Percentiles rank a stretch among this genome's conserved stretches.
phyloP scores from a whole-genome alignment of 2,329 filamentous ascomycete genomes.

The Zymoseptoria passerinii region DNA sequence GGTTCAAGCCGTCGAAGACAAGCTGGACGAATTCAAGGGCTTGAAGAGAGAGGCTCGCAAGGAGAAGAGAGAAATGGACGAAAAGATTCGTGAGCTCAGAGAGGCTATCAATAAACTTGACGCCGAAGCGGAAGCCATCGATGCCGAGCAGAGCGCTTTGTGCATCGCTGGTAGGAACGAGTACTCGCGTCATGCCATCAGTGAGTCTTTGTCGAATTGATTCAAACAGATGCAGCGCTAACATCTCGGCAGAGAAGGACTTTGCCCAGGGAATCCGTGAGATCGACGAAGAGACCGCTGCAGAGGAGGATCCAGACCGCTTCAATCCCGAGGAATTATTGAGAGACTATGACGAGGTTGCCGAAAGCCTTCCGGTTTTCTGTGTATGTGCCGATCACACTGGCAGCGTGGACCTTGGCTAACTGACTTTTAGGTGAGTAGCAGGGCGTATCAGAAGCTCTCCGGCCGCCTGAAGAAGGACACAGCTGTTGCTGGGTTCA shows the following conservation, averaged over 20 bases:
- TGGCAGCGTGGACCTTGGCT: neutral
- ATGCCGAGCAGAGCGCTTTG: conserved; percentile 30
- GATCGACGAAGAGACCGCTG: conserved; percentile 48
- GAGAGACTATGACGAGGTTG: conserved; percentile 52
- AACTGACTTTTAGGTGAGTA: conserved; percentile 31
- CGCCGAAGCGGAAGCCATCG: conserved; percentile 25
- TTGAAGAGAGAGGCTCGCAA: conserved; percentile 33
- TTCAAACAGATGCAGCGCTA: neutral
- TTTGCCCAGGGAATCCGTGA: conserved; percentile 54
- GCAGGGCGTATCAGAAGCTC: conserved; percentile 55
- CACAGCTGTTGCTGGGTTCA: conserved; percentile 45
- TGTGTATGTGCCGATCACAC: conserved; percentile 39
- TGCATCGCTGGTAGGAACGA: conserved; percentile 51
- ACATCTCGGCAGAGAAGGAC: conserved; percentile 34
- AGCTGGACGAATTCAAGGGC: conserved; percentile 37
- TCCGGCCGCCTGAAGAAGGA: conserved; percentile 48
- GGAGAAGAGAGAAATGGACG: conserved; percentile 20
- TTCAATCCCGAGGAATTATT: conserved; percentile 49
- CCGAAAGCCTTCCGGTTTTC: conserved; percentile 51
- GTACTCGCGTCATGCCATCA: conserved; percentile 48
- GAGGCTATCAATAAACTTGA: conserved; percentile 26
- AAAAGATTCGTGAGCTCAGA: conserved; percentile 27
- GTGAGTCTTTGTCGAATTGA: neutral
- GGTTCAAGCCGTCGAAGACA: conserved; percentile 33
- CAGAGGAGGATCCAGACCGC: conserved; percentile 46